Evolutionary conservation across 345 rosid species (phyloP).

Genomic region (Boechera divaricarpa): DNA sequence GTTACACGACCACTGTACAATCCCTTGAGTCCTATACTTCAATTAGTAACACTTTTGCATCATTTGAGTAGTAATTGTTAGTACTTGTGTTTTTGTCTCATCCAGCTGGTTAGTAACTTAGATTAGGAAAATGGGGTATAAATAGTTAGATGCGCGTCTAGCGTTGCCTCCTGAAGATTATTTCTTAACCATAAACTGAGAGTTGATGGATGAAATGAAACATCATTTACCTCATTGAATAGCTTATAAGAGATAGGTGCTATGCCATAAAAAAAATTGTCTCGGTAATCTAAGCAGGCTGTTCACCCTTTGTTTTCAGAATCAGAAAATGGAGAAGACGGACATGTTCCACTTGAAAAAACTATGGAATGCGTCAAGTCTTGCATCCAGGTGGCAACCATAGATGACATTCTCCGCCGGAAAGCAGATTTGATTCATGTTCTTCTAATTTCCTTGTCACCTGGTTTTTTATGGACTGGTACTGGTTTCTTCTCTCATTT

Average conservation of each 20-base stretch:
- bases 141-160: not conserved
- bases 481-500: constrained; percentile 41
- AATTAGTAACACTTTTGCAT: not conserved
- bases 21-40: not conserved
- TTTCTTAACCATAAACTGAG: not conserved
- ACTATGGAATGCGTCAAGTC: constrained; percentile 68
- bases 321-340: constrained; percentile 56
- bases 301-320: constrained; percentile 50
- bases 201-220: constrained; percentile 22
- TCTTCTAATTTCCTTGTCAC: constrained; percentile 57
- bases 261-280: constrained; percentile 7
- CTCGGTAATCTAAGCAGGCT: constrained; percentile 16
- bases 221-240: not conserved
- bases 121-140: constrained; percentile 21
- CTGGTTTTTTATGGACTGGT: constrained; percentile 89
- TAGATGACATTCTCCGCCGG: constrained; percentile 59
- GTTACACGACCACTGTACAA: constrained; percentile 22
- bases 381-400: constrained; percentile 67
- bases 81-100: constrained; percentile 6
- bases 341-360: constrained; percentile 67
- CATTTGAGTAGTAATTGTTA: constrained; percentile 14
- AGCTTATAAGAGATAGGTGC: constrained; percentile 18
- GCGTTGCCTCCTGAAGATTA: not conserved
- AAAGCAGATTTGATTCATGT: constrained; percentile 63
- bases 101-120: constrained; percentile 5